Conservation (phyloP, 2,329 filamentous ascomycete species). For the Colletotrichum tabaci region DNA sequence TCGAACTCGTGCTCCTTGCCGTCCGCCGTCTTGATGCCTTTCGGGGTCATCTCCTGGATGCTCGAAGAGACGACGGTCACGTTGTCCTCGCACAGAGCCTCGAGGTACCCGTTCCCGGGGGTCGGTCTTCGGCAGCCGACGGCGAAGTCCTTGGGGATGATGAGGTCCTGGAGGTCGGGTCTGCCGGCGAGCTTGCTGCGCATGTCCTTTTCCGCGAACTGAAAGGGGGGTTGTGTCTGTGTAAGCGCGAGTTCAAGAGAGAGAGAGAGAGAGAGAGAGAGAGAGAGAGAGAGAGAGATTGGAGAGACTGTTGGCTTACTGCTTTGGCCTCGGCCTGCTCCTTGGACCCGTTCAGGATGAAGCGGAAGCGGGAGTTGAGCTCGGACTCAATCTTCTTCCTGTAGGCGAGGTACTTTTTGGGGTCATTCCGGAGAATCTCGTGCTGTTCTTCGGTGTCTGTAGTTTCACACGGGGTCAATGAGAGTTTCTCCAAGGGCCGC, state of each 20-base stretch:
- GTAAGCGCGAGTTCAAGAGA: neutral
- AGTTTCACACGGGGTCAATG: neutral
- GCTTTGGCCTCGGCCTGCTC: conserved; percentile 57
- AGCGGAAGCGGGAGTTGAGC: conserved; percentile 67
- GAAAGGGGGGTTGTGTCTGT: neutral
- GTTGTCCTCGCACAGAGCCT: conserved; percentile 48
- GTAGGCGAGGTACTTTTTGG: conserved; percentile 67
- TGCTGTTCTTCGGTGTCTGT: conserved; percentile 58
- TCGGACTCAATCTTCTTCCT: conserved; percentile 64
- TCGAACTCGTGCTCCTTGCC: conserved; percentile 50
- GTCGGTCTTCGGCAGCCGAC: conserved; percentile 45
- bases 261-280: no score
- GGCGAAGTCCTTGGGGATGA: conserved; percentile 55
- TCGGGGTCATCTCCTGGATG: conserved; percentile 48
- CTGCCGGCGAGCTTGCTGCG: conserved; percentile 55
- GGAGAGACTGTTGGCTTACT: neutral
- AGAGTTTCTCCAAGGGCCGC: neutral
- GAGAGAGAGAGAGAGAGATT: neutral
- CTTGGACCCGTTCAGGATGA: conserved; percentile 64
- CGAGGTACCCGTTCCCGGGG: conserved; percentile 50
- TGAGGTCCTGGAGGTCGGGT: conserved; percentile 59
- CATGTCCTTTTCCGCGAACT: conserved; percentile 54
- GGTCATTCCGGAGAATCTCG: conserved; percentile 64
- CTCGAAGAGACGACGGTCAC: conserved; percentile 44
- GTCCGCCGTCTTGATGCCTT: conserved; percentile 49